Conservation (phyloP, 768 basidiomycete species). For the Kwoniella sp. region DNA sequence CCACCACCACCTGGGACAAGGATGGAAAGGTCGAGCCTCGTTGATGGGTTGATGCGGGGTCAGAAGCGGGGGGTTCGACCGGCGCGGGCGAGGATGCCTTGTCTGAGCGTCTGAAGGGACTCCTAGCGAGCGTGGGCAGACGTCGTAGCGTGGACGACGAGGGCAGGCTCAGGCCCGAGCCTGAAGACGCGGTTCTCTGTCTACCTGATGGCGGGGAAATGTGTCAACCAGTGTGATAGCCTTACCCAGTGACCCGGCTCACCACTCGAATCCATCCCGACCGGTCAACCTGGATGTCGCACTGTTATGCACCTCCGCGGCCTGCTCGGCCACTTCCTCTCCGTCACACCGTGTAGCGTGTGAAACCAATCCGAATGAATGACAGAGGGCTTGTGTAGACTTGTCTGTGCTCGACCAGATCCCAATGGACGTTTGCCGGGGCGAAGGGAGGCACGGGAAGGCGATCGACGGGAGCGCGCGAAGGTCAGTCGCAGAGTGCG, state of each 20-base stretch:
- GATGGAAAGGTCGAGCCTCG: conserved; percentile 21
- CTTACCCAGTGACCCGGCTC: too few relatives aligned
- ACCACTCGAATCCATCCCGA: conserved; percentile 22
- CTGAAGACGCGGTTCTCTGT: conserved; percentile 17
- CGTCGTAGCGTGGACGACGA: conserved; percentile 25
- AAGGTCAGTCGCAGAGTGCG: too few relatives aligned
- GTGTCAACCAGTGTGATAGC: too few relatives aligned
- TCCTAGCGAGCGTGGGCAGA: conserved; percentile 19
- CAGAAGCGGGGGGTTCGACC: neutral
- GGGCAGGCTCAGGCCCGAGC: conserved; percentile 10
- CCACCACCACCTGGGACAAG: conserved; percentile 10
- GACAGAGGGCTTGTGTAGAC: too few relatives aligned
- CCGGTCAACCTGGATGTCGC: neutral
- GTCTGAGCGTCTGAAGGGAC: conserved; percentile 24
- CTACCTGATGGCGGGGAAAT: conserved; percentile 9
- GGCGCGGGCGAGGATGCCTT: conserved; percentile 15
- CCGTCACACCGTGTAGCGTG: too few relatives aligned
- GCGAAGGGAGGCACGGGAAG: too few relatives aligned
- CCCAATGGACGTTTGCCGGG: too few relatives aligned
- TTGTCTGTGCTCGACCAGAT: too few relatives aligned
- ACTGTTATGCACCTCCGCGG: neutral
- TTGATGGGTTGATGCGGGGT: conserved; percentile 5
- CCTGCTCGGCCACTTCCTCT: neutral
- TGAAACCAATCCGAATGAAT: too few relatives aligned
- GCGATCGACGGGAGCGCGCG: too few relatives aligned